Percentiles rank a stretch among this genome's conserved stretches.
Conservation (phyloP, 2,329 filamentous ascomycete species). For the Biscogniauxia marginata region DNA sequence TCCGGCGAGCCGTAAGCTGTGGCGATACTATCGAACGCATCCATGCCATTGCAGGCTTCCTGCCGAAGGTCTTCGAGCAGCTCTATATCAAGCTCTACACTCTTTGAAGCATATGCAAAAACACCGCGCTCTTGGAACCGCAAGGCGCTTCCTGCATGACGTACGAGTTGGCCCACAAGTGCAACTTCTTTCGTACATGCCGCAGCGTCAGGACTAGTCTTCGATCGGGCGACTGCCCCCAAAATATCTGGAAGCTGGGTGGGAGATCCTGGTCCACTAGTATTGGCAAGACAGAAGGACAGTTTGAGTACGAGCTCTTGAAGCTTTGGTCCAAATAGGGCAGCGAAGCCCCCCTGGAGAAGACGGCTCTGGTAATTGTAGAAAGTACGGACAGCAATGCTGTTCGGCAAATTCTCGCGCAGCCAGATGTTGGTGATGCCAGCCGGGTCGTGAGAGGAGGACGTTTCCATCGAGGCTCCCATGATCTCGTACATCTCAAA, state of each 20-base stretch:
- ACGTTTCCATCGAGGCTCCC: slow-evolving; percentile 33
- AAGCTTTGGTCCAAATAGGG: slow-evolving; percentile 50
- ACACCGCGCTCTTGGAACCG: slow-evolving; percentile 53
- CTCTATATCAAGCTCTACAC: slow-evolving; percentile 50
- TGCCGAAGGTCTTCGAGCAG: slow-evolving; percentile 53
- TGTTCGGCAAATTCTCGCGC: slow-evolving; percentile 43
- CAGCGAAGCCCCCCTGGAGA: slow-evolving; percentile 49
- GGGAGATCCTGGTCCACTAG: slow-evolving; percentile 31
- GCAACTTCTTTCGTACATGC: slow-evolving; percentile 48
- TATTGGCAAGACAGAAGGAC: slow-evolving; percentile 48
- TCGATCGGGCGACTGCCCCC: slow-evolving; percentile 41
- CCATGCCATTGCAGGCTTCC: slow-evolving; percentile 54
- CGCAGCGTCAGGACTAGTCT: slow-evolving; percentile 45
- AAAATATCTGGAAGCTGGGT: slow-evolving; percentile 45
- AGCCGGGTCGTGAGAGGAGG: slow-evolving; percentile 38
- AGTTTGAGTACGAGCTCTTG: slow-evolving; percentile 54
- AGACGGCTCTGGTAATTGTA: slow-evolving; percentile 53
- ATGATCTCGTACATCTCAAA: slow-evolving; percentile 54
- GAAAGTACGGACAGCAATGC: slow-evolving; percentile 49
- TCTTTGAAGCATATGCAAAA: slow-evolving; percentile 48
- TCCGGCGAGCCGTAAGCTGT: not conserved
- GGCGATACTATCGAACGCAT: slow-evolving; percentile 48
- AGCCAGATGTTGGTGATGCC: slow-evolving; percentile 28
- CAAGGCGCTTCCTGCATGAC: slow-evolving; percentile 41
- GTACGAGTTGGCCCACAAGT: slow-evolving; percentile 48